These are phyloP conservation scores for Skeletonema costatum DNA, from an alignment of 108 stramenopile species.

Conservation along the genomic window DNA sequence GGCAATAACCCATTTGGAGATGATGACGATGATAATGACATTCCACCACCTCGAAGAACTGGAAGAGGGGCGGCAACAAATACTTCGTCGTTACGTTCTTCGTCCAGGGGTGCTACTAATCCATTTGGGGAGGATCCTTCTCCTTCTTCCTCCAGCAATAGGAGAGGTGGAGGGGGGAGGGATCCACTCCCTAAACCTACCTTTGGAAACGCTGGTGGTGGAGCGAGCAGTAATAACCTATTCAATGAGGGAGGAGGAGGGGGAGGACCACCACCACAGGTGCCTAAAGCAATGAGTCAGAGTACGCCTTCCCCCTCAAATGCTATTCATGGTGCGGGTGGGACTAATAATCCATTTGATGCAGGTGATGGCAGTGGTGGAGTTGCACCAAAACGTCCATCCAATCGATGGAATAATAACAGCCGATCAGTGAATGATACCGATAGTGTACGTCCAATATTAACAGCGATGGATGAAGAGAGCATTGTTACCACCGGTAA, in stretches of 20 bases:
- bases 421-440: not conserved
- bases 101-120: conserved; percentile 1
- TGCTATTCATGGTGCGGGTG: not conserved
- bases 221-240: not conserved
- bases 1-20: conserved; percentile 26
- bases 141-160: not conserved
- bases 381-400: not conserved
- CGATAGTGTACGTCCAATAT: conserved; percentile 16
- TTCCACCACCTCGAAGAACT: conserved; percentile 15
- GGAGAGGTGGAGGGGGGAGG: not conserved
- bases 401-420: not conserved
- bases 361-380: not conserved
- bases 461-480: conserved; percentile 18
- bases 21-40: conserved; percentile 7
- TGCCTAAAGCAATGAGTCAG: conserved; percentile 9
- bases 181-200: not conserved
- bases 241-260: not conserved
- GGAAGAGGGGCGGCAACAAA: not conserved
- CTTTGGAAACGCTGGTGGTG: not conserved
- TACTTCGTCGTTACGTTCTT: not conserved
- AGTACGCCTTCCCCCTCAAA: not conserved
- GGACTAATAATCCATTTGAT: conserved; percentile 15
- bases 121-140: conserved; percentile 23
- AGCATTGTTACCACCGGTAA: not conserved
- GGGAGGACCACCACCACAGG: not conserved